These are phyloP conservation scores for Lachnellula arida DNA, from an alignment of 2,329 filamentous ascomycete genomes.

Conservation along the genomic window DNA sequence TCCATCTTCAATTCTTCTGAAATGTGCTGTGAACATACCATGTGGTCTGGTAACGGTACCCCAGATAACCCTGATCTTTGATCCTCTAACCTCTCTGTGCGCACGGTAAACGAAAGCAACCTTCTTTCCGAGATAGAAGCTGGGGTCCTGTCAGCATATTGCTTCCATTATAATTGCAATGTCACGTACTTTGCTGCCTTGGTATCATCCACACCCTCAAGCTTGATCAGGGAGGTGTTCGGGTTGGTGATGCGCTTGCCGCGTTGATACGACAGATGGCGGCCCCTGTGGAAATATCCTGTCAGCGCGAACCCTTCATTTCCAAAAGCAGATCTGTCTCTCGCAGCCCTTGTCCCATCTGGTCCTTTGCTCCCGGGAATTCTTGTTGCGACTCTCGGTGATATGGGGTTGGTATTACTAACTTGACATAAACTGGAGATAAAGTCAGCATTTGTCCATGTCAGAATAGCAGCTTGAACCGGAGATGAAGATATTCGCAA, in stretches of 20 bases:
- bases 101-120: conserved; percentile 98
- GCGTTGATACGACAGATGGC: conserved; percentile 97
- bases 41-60: conserved; percentile 96
- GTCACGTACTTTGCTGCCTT: conserved; percentile 74
- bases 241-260: conserved; percentile 88
- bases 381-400: conserved; percentile 1
- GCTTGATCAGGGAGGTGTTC: conserved; percentile 92
- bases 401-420: conserved; percentile 44
- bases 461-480: conserved; percentile 1
- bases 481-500: background rate
- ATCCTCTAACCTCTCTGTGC: conserved; percentile 89
- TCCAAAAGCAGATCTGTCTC: conserved; percentile 1
- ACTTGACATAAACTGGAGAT: conserved; percentile 79
- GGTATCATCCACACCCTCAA: conserved; percentile 93
- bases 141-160: conserved; percentile 22
- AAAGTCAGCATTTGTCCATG: conserved; percentile 27
- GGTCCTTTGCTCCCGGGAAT: background rate
- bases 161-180: background rate
- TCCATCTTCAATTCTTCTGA: background rate
- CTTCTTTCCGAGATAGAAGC: conserved; percentile 98
- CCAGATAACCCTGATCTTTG: conserved; percentile 99
- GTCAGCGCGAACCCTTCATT: conserved; percentile 18
- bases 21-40: conserved; percentile 52
- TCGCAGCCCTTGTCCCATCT: conserved; percentile 2
- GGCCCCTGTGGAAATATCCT: conserved; percentile 61